Percentiles rank a stretch among this genome's conserved stretches.
phyloP scores from a whole-genome alignment of 2,329 filamentous ascomycete species.

The Dactylella cylindrospora region DNA sequence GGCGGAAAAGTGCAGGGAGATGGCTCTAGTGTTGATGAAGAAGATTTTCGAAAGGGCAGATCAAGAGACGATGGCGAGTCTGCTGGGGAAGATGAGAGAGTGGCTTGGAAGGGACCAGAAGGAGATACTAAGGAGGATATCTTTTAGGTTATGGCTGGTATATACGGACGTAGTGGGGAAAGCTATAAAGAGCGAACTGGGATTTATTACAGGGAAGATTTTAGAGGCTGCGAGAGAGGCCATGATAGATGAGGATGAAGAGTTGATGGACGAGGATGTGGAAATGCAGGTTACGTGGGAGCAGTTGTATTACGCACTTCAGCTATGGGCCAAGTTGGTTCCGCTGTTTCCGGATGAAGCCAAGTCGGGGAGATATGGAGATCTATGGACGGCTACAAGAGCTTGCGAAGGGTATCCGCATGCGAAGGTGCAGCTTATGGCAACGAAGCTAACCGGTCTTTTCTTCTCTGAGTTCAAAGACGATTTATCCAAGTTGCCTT shows the following conservation, averaged over 20 bases:
- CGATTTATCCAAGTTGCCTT: slow-evolving; percentile 61
- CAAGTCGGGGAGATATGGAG: slow-evolving; percentile 62
- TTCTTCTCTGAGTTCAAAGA: slow-evolving; percentile 79
- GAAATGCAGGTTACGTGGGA: slow-evolving; percentile 64
- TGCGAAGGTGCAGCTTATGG: slow-evolving; percentile 72
- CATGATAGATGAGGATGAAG: slow-evolving; percentile 51
- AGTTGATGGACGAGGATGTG: slow-evolving; percentile 53
- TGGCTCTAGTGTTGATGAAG: slow-evolving; percentile 76
- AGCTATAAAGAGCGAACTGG: slow-evolving; percentile 15
- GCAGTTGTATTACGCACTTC: slow-evolving; percentile 71
- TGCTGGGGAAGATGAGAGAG: slow-evolving; percentile 68
- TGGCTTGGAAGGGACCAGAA: slow-evolving; percentile 80
- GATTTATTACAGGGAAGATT: slow-evolving; percentile 29
- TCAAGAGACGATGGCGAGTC: slow-evolving; percentile 68
- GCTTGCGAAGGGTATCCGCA: slow-evolving; percentile 72
- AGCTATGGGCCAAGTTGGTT: slow-evolving; percentile 67
- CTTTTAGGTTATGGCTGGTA: slow-evolving; percentile 76
- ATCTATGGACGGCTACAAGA: slow-evolving; percentile 72
- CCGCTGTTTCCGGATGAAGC: slow-evolving; percentile 66
- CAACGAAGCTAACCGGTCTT: slow-evolving; percentile 71
- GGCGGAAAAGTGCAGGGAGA: slow-evolving; percentile 77
- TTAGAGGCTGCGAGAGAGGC: slow-evolving; percentile 26
- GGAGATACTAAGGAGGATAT: slow-evolving; percentile 67
- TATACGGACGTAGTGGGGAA: slow-evolving; percentile 65
- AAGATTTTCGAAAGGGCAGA: slow-evolving; percentile 78